These are phyloP conservation scores for Prunus kanzakura DNA, from an alignment of 306 rosid species.

Conservation along the genomic window DNA sequence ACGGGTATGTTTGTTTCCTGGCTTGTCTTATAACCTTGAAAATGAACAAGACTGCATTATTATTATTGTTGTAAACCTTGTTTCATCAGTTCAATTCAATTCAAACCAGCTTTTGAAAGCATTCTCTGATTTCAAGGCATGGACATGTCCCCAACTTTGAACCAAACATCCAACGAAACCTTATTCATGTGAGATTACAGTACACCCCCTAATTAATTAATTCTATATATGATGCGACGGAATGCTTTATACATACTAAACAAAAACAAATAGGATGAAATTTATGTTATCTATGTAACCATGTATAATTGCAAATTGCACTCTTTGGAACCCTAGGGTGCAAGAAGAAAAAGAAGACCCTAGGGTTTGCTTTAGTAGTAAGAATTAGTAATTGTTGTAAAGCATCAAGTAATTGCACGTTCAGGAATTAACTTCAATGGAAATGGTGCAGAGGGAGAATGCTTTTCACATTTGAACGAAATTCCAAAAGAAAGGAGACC, in stretches of 20 bases:
- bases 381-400: no score
- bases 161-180: constrained; percentile 10
- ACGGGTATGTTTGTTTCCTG: constrained; percentile 59
- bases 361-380: no score
- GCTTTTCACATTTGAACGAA: constrained; percentile 21
- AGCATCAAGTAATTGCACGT: no score
- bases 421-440: constrained; percentile 1
- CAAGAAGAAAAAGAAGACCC: no score
- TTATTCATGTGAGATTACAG: constrained; percentile 2
- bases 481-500: constrained; percentile 31
- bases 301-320: no score
- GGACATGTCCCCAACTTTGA: constrained; percentile 1
- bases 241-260: background rate
- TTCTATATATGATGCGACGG: no score
- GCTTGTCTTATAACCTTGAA: constrained; percentile 43
- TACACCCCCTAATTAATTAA: background rate
- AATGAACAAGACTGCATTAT: constrained; percentile 7
- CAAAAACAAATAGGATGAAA: background rate
- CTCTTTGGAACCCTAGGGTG: no score
- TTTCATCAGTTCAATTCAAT: constrained; percentile 15
- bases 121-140: constrained; percentile 13
- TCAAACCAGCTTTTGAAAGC: constrained; percentile 2
- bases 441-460: constrained; percentile 19
- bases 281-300: background rate
- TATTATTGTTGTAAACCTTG: background rate